Evolutionary conservation across 176 grass and related monocot species (phyloP), one percentile per base, ranked within the genome.

Genomic region (Oryza nivara): DNA sequence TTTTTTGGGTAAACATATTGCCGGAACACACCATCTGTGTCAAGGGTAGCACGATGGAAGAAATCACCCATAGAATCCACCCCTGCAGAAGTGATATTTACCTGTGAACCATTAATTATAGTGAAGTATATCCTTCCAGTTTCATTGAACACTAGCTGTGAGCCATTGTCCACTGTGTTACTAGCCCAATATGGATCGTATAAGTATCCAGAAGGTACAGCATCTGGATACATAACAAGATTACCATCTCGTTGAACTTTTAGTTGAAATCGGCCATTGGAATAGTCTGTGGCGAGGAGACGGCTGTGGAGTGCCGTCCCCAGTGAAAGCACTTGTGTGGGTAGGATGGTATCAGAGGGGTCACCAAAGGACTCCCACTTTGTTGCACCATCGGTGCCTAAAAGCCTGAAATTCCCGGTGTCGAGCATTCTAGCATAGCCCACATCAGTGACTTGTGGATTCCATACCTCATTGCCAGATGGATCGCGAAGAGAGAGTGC

Each of bases 281-380:
- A 32, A 11, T 82, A 82, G 15, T 82, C 80, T 2, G 1, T 82
- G 38, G 0, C 0, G 1, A 73, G 0, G 5, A 82, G 68, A 45
- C 68, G 68, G 51, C 68, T 73, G 41, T 6, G 41, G 6, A 73
- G 22, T 8, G 12, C 9, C 38, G 1, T 82, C 2, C 23, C 52
- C 10, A 73, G 2, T 14, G 38, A 3, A 3, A 82, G 68, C 3
- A 64, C 80, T 82, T 82, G 80, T 9, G 15, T 82, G 52, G 80
- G 80, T 38, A 82, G 51, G 35, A 82, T 82, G 51, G 80, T 82
- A 82, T 82, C 68, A 16, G 80, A 22, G 7, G 80, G 80, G 35
- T 0, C 0, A 2, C 1, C 36, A 6, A 82, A 82, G 36, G 68
- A 60, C 22, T 82, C 5, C 80, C 80, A 82, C 14, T 44, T 72